A percentile compares a stretch with the other conserved stretches of the same genome.
phyloP scores from a whole-genome alignment of 106 monocot species.

The Phalaenopsis aphrodite region DNA sequence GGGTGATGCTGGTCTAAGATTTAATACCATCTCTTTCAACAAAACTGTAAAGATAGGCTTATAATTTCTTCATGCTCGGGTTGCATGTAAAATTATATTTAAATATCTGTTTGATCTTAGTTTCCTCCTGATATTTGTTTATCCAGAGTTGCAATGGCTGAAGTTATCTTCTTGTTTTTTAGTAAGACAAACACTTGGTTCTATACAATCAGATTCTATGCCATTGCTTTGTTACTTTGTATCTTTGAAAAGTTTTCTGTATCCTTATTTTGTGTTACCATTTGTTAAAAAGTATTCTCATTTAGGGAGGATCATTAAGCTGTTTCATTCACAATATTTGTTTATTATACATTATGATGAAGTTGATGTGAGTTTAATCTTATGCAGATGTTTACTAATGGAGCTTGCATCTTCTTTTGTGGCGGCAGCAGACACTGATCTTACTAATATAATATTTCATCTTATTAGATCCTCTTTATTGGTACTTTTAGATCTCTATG shows the following conservation, averaged over 20 bases:
- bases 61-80: neutral
- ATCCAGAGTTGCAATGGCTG: neutral
- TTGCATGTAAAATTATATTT: neutral
- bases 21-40: neutral
- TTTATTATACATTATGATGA: neutral
- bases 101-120: neutral
- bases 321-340: neutral
- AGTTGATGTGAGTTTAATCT: conserved; percentile 5
- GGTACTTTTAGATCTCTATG: conserved; percentile 27
- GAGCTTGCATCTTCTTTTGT: conserved; percentile 65
- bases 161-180: neutral
- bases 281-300: neutral
- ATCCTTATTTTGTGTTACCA: neutral
- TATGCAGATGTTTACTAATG: conserved; percentile 55
- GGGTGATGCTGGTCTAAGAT: neutral
- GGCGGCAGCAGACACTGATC: conserved; percentile 50
- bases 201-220: neutral
- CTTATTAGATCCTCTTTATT: conserved; percentile 44
- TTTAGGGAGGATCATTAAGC: neutral
- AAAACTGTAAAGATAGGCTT: neutral
- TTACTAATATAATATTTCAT: conserved; percentile 51
- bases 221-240: neutral
- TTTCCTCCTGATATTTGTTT: neutral
- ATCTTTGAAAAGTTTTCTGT: neutral
- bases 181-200: neutral